Conservation (phyloP, 179 eudicot species). For the Patellifolia procumbens region DNA sequence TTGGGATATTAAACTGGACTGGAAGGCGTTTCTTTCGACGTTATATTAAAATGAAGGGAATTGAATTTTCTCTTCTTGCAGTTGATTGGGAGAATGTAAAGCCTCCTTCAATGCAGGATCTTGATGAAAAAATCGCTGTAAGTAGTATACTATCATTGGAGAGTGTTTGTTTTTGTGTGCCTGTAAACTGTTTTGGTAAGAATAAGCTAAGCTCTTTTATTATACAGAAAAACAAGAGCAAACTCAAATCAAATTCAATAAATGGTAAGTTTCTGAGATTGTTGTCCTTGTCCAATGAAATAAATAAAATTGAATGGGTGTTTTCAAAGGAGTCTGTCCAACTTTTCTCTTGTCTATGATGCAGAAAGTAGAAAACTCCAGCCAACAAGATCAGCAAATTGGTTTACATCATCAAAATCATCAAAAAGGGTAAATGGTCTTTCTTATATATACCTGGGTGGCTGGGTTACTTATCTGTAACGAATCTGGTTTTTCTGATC, state of each 20-base stretch:
- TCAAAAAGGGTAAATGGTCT: slow-evolving; percentile 44
- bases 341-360: slow-evolving; percentile 17
- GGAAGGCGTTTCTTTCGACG: background rate
- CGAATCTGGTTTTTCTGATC: slow-evolving; percentile 9
- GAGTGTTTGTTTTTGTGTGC: background rate
- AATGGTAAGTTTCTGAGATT: slow-evolving; percentile 46
- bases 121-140: slow-evolving; percentile 56
- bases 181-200: background rate
- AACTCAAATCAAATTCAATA: slow-evolving; percentile 29
- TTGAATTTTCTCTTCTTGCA: slow-evolving; percentile 26
- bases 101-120: slow-evolving; percentile 75
- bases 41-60: background rate
- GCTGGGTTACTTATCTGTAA: background rate
- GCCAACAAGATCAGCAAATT: slow-evolving; percentile 34
- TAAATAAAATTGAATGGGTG: background rate
- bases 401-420: slow-evolving; percentile 50
- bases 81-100: slow-evolving; percentile 45
- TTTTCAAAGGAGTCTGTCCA: background rate
- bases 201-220: background rate
- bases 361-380: slow-evolving; percentile 43
- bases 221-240: slow-evolving; percentile 44
- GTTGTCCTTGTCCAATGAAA: no score
- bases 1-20: background rate
- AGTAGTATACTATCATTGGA: slow-evolving; percentile 21
- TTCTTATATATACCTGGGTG: no score